Evolutionary conservation across 306 rosid genomes (phyloP), one percentile per base, ranked within the genome.

Genomic region (Styphnolobium japonicum): DNA sequence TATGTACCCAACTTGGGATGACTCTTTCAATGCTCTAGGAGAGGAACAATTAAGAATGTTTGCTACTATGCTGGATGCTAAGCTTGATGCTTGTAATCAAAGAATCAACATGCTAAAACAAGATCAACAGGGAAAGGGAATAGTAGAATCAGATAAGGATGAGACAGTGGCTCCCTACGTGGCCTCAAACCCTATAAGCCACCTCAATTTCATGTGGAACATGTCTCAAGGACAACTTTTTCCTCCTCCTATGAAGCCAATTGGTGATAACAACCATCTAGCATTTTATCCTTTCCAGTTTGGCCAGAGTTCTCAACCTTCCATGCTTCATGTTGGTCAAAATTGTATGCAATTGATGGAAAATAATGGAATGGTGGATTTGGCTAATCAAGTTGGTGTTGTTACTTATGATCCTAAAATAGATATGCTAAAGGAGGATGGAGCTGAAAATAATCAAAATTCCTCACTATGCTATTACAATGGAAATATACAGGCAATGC

Each of bases 281-380:
- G 5, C 64, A 36, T 49, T 36, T n/a, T 34, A 51, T 25, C 73
- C 53, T 7, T 48, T 0, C 49, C 73, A 76, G 11, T 4, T 14
- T 8, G 19, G 73, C 42, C 73, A 63, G 21, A 76, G 31, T 76
- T 76, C 81, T 64, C 53, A 71, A 53, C 22, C 51, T 75, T 53
- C 57, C 18, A 40, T 67, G 46, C 22, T 55, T 48, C 73, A 64
- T 22, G 49, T 64, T 22, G 81, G 58, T 2, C 55, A 49, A 64
- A 76, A 64, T 52, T 34, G 37, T n/a, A 9, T 10, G 2, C 73
- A 48, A 49, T 66, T 77, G 42, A 65, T 77, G 42, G 67, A 18
- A 4, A 16, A 39, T 9, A 42, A 51, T 64, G 29, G 5, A 40
- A 49, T 48, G 23, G 23, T 49, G 23, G 52, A 63, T 75, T 77